Evolutionary conservation across 768 basidiomycete genomes (phyloP).

Genomic region (Phylloporus arenicola): DNA sequence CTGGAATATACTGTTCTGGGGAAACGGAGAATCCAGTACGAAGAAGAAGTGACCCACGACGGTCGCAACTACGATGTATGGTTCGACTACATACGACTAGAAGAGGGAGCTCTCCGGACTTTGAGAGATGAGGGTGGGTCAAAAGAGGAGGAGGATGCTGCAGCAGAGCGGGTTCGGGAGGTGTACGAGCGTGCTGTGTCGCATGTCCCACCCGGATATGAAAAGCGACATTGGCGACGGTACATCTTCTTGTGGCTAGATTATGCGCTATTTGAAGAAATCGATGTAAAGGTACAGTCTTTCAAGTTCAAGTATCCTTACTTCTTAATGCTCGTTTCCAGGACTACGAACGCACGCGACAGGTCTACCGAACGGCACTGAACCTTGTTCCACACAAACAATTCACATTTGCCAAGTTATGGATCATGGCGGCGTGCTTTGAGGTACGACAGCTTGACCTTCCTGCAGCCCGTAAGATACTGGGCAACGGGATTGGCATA

Average conservation of each 20-base stretch:
- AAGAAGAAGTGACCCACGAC: slow-evolving; percentile 90
- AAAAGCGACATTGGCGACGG: slow-evolving; percentile 88
- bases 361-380: slow-evolving; percentile 89
- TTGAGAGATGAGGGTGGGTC: slow-evolving; percentile 71
- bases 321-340: slow-evolving; percentile 26
- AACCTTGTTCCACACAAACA: slow-evolving; percentile 90
- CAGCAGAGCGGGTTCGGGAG: slow-evolving; percentile 71
- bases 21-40: slow-evolving; percentile 97
- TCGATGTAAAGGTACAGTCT: slow-evolving; percentile 73
- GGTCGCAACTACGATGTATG: slow-evolving; percentile 95
- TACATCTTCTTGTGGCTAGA: slow-evolving; percentile 93
- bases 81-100: slow-evolving; percentile 94
- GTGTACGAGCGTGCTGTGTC: slow-evolving; percentile 94
- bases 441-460: slow-evolving; percentile 83
- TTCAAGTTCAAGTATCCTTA: not conserved
- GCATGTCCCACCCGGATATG: slow-evolving; percentile 88
- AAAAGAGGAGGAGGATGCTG: slow-evolving; percentile 60
- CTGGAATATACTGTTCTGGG: slow-evolving; percentile 93
- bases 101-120: slow-evolving; percentile 81
- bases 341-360: slow-evolving; percentile 81
- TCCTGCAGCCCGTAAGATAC: slow-evolving; percentile 76
- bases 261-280: slow-evolving; percentile 96
- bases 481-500: slow-evolving; percentile 91
- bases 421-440: slow-evolving; percentile 89
- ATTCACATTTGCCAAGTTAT: slow-evolving; percentile 97